phyloP scores from a whole-genome alignment of 106 monocot genomes.

The Xerophyta viscosa region DNA sequence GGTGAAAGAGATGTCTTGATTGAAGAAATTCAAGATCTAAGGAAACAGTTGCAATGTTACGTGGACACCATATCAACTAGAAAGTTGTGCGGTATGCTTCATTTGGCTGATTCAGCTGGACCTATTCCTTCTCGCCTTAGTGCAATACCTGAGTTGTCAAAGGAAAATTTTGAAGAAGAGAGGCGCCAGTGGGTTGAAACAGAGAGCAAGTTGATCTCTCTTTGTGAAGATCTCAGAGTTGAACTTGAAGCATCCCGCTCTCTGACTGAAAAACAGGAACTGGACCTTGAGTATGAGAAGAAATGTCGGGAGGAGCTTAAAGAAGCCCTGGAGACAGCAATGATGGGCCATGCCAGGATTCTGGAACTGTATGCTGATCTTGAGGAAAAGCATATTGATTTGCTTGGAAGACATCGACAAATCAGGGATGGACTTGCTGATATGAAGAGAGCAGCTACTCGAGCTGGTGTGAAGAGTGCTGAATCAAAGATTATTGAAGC shows the following conservation, averaged over 20 bases:
- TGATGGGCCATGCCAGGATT: slow-evolving; percentile 80
- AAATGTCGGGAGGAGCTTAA: slow-evolving; percentile 82
- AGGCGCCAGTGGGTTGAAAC: slow-evolving; percentile 50
- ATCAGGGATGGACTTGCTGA: slow-evolving; percentile 85
- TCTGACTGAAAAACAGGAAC: slow-evolving; percentile 47
- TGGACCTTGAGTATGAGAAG: slow-evolving; percentile 82
- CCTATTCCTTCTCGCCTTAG: slow-evolving; percentile 8
- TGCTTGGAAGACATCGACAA: slow-evolving; percentile 62
- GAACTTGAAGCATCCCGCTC: slow-evolving; percentile 59
- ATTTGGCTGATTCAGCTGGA: slow-evolving; percentile 28
- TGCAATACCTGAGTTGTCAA: slow-evolving; percentile 23
- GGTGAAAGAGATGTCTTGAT: slow-evolving; percentile 85
- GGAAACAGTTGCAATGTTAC: slow-evolving; percentile 67
- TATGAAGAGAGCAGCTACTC: slow-evolving; percentile 64
- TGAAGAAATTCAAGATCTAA: slow-evolving; percentile 93
- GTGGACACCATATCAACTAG: slow-evolving; percentile 29
- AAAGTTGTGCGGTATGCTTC: slow-evolving; percentile 32
- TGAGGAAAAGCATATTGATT: slow-evolving; percentile 79
- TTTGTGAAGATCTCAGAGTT: slow-evolving; percentile 67
- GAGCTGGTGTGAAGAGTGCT: slow-evolving; percentile 68
- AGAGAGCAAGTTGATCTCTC: slow-evolving; percentile 79
- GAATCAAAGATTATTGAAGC: slow-evolving; percentile 80
- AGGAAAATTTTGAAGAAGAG: slow-evolving; percentile 47
- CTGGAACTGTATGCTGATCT: slow-evolving; percentile 95
- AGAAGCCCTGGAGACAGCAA: slow-evolving; percentile 85